Percentiles rank a stretch among this genome's conserved stretches.
Evolutionary conservation across 1,284 basidiomycete genomes (phyloP).

Genomic region (Papiliotrema terrestris): DNA sequence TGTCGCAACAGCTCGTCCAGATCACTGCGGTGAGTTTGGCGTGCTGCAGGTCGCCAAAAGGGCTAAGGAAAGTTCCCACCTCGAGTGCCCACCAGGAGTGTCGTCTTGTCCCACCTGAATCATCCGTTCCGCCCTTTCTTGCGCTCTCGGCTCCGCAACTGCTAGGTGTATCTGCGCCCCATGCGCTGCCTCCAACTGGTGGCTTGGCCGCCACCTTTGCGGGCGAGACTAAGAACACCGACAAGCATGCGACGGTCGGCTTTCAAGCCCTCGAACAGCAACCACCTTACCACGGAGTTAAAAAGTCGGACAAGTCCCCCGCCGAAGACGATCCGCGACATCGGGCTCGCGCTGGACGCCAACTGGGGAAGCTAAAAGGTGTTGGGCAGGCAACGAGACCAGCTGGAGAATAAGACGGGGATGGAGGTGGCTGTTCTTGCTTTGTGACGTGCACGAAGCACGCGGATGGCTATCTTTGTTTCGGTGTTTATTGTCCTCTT

Average conservation of each 20-base stretch:
- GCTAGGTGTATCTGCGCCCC: slow-evolving; percentile 20
- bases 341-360: slow-evolving; percentile 27
- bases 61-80: slow-evolving; percentile 25
- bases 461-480: too few relatives aligned
- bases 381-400: slow-evolving; percentile 25
- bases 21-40: slow-evolving; percentile 29
- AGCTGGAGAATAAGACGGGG: slow-evolving; percentile 36
- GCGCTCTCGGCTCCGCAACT: slow-evolving; percentile 21
- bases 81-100: slow-evolving; percentile 15
- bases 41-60: neutral
- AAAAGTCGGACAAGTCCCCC: too few relatives aligned
- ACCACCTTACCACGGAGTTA: too few relatives aligned
- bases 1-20: slow-evolving; percentile 29
- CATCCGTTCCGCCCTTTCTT: slow-evolving; percentile 31
- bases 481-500: too few relatives aligned
- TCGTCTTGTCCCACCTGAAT: slow-evolving; percentile 32
- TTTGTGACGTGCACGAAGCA: too few relatives aligned
- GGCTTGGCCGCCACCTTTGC: slow-evolving; percentile 12
- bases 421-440: slow-evolving; percentile 31
- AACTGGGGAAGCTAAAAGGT: slow-evolving; percentile 31
- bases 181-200: slow-evolving; percentile 10
- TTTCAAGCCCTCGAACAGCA: slow-evolving; percentile 4
- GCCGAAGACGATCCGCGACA: slow-evolving; percentile 21
- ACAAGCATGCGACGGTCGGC: neutral
- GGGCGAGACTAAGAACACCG: slow-evolving; percentile 6